Percentiles rank a stretch among this genome's conserved stretches.
Conservation (phyloP, 306 rosid species). For the Lupinus albus region DNA sequence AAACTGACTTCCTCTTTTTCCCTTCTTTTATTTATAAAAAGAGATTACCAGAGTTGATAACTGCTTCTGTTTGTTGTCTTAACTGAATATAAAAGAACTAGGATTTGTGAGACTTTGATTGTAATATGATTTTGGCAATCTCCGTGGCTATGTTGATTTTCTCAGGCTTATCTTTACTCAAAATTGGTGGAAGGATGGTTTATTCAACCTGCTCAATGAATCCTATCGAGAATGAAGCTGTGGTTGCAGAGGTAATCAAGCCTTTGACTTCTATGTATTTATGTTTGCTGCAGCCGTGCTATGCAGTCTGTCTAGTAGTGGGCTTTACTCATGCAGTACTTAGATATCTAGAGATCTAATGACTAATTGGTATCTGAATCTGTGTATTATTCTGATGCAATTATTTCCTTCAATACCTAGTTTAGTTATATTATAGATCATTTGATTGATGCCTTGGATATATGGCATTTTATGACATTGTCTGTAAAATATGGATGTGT, state of each 20-base stretch:
- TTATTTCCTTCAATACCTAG: neutral
- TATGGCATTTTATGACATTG: slow-evolving; percentile 5
- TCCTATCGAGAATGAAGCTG: slow-evolving; percentile 98
- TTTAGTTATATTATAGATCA: neutral
- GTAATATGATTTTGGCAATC: slow-evolving; percentile 25
- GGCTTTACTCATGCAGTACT: slow-evolving; percentile 20
- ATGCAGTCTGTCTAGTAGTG: neutral
- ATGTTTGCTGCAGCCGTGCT: slow-evolving; percentile 6
- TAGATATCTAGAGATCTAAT: slow-evolving; percentile 16
- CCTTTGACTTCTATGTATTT: slow-evolving; percentile 23
- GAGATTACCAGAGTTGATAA: slow-evolving; percentile 11
- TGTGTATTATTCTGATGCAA: neutral
- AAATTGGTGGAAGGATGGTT: slow-evolving; percentile 95
- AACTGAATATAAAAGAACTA: slow-evolving; percentile 24
- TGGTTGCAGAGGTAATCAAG: slow-evolving; percentile 81
- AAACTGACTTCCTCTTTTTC: slow-evolving; percentile 27
- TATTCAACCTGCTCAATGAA: slow-evolving; percentile 99
- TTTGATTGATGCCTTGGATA: neutral
- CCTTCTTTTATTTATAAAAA: slow-evolving; percentile 4
- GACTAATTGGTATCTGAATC: slow-evolving; percentile 1
- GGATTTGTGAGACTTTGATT: slow-evolving; percentile 24
- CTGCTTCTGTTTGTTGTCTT: slow-evolving; percentile 21
- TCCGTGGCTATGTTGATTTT: slow-evolving; percentile 38
- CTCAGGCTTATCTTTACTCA: slow-evolving; percentile 82
- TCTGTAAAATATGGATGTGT: neutral